A percentile compares a stretch with the other conserved stretches of the same genome.
phyloP scores from a whole-genome alignment of 768 basidiomycete genomes.

The Sporobolomyces roseus region DNA sequence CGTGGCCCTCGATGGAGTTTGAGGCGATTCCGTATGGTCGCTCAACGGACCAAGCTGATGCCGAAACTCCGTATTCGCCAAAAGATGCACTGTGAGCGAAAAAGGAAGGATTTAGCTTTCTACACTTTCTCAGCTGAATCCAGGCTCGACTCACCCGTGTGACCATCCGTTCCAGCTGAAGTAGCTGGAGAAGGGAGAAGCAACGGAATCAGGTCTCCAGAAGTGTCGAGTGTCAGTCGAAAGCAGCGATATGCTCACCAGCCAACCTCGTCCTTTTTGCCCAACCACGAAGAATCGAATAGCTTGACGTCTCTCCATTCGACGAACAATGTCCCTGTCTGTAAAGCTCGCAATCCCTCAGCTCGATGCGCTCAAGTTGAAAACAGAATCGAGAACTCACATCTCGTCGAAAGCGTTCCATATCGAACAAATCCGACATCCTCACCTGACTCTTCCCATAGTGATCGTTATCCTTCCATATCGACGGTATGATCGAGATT shows the following conservation, averaged over 20 bases:
- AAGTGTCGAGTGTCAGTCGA: too few species aligned
- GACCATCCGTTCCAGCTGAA: slow-evolving; percentile 1
- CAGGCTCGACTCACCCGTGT: not conserved
- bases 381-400: not conserved
- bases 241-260: too few species aligned
- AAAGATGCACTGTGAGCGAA: not conserved
- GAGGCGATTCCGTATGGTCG: not conserved
- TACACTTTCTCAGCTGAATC: not conserved
- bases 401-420: slow-evolving; percentile 9
- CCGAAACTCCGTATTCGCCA: not conserved
- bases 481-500: slow-evolving; percentile 13
- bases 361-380: not conserved
- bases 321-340: slow-evolving; percentile 20
- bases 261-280: slow-evolving; percentile 7
- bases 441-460: not conserved
- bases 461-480: slow-evolving; percentile 18
- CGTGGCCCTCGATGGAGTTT: slow-evolving; percentile 9
- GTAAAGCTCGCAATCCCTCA: not conserved
- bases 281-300: not conserved
- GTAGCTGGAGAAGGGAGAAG: too few species aligned
- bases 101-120: not conserved
- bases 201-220: too few species aligned
- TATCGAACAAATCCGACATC: slow-evolving; percentile 17
- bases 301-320: slow-evolving; percentile 19
- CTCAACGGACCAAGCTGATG: slow-evolving; percentile 3